Evolutionary conservation across 1,284 basidiomycete species (phyloP).

Genomic region (Malassezia obtusa): DNA sequence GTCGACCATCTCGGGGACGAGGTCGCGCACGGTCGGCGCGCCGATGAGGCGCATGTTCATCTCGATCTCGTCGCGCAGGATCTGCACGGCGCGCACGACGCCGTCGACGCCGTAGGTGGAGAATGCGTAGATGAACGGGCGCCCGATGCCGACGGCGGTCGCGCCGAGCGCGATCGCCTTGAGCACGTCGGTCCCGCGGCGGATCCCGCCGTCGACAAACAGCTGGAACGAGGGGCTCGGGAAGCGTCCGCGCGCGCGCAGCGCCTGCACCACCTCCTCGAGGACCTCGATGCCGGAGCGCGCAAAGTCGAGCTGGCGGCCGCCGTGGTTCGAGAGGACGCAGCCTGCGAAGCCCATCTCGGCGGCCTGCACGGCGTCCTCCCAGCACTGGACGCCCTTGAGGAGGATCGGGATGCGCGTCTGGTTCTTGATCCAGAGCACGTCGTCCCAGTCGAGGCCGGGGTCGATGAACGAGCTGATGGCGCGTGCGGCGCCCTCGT

Average conservation of each 20-base stretch:
- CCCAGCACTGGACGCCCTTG: slow-evolving; percentile 59
- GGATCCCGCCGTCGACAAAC: slow-evolving; percentile 78
- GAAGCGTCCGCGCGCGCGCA: slow-evolving; percentile 59
- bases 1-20: slow-evolving; percentile 68
- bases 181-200: slow-evolving; percentile 63
- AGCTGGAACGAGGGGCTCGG: slow-evolving; percentile 55
- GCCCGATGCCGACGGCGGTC: slow-evolving; percentile 74
- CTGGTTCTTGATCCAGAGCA: slow-evolving; percentile 65
- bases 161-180: slow-evolving; percentile 87
- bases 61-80: slow-evolving; percentile 70
- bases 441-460: slow-evolving; percentile 52
- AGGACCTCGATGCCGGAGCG: slow-evolving; percentile 45
- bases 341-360: slow-evolving; percentile 53
- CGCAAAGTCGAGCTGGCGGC: slow-evolving; percentile 39
- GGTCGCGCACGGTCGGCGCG: slow-evolving; percentile 60
- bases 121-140: slow-evolving; percentile 82
- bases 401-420: slow-evolving; percentile 72
- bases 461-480: slow-evolving; percentile 53
- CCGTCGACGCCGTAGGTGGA: slow-evolving; percentile 77
- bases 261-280: slow-evolving; percentile 54
- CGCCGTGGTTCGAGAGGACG: slow-evolving; percentile 51
- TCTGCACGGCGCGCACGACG: slow-evolving; percentile 60
- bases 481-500: slow-evolving; percentile 48
- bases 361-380: slow-evolving; percentile 61
- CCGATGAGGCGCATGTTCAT: slow-evolving; percentile 71